These are phyloP conservation scores for Rhizopus stolonifer DNA, from an alignment of 371 early-diverging fungal genomes.

Conservation along the genomic window DNA sequence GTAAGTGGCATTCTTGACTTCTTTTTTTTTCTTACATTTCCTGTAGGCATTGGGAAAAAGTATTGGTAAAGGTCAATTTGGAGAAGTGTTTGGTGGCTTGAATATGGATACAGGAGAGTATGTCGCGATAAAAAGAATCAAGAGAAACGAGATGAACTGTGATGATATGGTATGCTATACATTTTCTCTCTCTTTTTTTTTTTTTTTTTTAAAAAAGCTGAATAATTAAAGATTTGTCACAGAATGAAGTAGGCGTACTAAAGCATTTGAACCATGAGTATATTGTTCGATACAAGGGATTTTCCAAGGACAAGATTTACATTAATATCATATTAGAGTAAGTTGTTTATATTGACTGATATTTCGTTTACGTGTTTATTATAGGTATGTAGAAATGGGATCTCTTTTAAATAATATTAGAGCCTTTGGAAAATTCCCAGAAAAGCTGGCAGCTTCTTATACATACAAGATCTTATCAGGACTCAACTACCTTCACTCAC, in stretches of 20 bases:
- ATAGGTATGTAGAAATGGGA: conserved; percentile 86
- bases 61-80: conserved; percentile 92
- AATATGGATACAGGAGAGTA: conserved; percentile 84
- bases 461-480: conserved; percentile 89
- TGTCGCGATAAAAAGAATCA: conserved; percentile 86
- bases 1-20: conserved; percentile 13
- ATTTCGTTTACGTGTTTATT: background rate
- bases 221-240: background rate
- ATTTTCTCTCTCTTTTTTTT: too few relatives aligned
- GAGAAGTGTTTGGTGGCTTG: conserved; percentile 80
- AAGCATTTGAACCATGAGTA: conserved; percentile 78
- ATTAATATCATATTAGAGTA: conserved; percentile 90
- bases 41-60: conserved; percentile 85
- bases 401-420: conserved; percentile 80
- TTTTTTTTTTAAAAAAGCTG: background rate
- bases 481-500: conserved; percentile 87
- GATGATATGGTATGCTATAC: conserved; percentile 51
- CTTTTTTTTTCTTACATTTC: conserved; percentile 41
- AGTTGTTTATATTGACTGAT: background rate
- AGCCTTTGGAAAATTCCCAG: conserved; percentile 90
- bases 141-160: conserved; percentile 59
- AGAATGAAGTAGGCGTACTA: conserved; percentile 72
- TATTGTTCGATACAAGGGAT: conserved; percentile 88
- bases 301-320: conserved; percentile 70
- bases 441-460: conserved; percentile 88